Evolutionary conservation across 1,284 basidiomycete genomes (phyloP).

Genomic region (Jaminaea rosea): DNA sequence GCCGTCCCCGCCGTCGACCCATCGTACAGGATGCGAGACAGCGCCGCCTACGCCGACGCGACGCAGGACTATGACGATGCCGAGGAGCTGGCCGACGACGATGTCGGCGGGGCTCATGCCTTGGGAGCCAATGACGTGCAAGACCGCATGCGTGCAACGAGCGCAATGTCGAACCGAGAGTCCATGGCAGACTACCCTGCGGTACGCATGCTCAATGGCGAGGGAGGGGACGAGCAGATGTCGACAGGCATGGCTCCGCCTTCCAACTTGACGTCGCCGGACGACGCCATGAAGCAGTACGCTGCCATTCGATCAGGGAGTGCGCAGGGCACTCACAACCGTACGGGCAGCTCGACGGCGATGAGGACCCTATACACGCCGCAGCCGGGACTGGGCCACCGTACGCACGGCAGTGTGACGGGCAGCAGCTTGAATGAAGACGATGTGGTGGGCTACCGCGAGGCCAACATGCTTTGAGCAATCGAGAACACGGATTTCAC

Average conservation of each 20-base stretch:
- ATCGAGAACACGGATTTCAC: too few relatives aligned
- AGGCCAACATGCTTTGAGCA: conserved; percentile 10
- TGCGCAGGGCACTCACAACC: neutral
- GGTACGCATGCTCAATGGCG: conserved; percentile 16
- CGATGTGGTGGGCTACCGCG: conserved; percentile 42
- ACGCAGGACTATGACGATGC: conserved; percentile 13
- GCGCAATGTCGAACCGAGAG: conserved; percentile 10
- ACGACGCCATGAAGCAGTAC: conserved; percentile 39
- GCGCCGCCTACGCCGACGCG: conserved; percentile 16
- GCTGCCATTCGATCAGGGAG: conserved; percentile 26
- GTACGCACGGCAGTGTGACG: conserved; percentile 17
- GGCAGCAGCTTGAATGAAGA: conserved; percentile 39
- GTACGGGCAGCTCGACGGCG: neutral
- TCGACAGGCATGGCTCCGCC: conserved; percentile 35
- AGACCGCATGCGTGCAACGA: conserved; percentile 13
- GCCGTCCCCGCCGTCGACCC: conserved; percentile 19
- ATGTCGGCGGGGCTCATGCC: conserved; percentile 17
- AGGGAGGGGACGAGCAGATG: neutral
- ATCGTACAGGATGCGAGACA: conserved; percentile 11
- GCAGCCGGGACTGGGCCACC: conserved; percentile 11
- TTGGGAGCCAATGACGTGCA: conserved; percentile 17
- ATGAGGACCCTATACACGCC: conserved; percentile 34
- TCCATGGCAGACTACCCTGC: conserved; percentile 37
- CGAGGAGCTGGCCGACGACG: conserved; percentile 1
- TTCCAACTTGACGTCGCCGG: conserved; percentile 28